Percentiles rank a stretch among this genome's conserved stretches.
phyloP scores from a whole-genome alignment of 768 basidiomycete genomes.

The Leccinum incarnatum region DNA sequence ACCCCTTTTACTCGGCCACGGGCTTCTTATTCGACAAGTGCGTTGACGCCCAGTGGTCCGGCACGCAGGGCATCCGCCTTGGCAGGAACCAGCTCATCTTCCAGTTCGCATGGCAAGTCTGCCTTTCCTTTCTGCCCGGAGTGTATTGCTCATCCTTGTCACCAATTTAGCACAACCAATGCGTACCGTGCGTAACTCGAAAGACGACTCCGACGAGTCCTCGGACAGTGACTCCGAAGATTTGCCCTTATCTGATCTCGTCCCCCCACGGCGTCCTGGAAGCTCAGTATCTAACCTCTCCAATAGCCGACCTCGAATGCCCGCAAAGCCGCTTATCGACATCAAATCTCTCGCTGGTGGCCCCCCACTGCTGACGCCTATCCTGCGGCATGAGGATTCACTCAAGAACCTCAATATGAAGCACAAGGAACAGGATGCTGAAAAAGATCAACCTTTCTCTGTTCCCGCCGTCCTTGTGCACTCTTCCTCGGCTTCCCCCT shows the following conservation, averaged over 20 bases:
- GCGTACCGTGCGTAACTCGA: slow-evolving; percentile 2
- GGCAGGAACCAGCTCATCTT: slow-evolving; percentile 31
- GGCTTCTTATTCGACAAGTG: slow-evolving; percentile 59
- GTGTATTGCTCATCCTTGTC: not conserved
- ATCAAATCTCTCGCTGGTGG: slow-evolving; percentile 31
- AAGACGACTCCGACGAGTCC: slow-evolving; percentile 25
- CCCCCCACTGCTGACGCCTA: slow-evolving; percentile 35
- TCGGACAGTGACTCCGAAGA: slow-evolving; percentile 50
- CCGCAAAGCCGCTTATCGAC: slow-evolving; percentile 45
- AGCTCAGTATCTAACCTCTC: slow-evolving; percentile 46
- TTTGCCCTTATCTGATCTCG: slow-evolving; percentile 61
- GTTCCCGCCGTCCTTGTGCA: slow-evolving; percentile 25
- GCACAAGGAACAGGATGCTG: slow-evolving; percentile 18
- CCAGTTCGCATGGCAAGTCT: slow-evolving; percentile 29
- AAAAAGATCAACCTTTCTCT: slow-evolving; percentile 30
- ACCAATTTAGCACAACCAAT: slow-evolving; percentile 6
- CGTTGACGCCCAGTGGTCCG: slow-evolving; percentile 49
- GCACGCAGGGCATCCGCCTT: slow-evolving; percentile 49
- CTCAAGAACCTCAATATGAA: slow-evolving; percentile 21
- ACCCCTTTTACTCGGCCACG: slow-evolving; percentile 32
- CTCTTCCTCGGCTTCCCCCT: slow-evolving; percentile 19
- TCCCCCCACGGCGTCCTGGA: slow-evolving; percentile 64
- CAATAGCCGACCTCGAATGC: slow-evolving; percentile 28
- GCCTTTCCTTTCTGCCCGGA: not conserved
- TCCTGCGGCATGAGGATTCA: slow-evolving; percentile 29